Percentiles rank a stretch among this genome's conserved stretches.
Evolutionary conservation across 176 grass and related monocot species (phyloP).

Genomic region (Avena atlantica): DNA sequence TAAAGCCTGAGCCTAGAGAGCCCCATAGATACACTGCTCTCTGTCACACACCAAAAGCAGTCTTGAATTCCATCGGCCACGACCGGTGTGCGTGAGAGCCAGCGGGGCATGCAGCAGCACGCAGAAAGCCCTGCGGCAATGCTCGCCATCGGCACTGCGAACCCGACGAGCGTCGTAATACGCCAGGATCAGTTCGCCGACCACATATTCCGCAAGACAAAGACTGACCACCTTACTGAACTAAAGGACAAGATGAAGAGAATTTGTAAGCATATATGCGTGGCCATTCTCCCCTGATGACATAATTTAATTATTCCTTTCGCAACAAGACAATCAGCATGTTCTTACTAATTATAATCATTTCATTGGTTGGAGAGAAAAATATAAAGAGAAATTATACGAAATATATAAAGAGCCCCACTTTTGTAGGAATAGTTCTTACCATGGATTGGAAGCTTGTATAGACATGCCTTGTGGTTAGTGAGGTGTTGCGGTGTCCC

Average conservation of each 20-base stretch:
- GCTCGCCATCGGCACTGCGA: background rate
- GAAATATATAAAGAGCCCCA: no score
- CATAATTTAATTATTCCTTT: background rate
- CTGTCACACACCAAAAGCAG: background rate
- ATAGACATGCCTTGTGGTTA: no score
- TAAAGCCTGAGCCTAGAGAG: background rate
- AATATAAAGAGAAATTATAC: no score
- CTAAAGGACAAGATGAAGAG: background rate
- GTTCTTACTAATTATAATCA: no score
- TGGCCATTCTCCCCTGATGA: background rate
- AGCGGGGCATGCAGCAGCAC: background rate
- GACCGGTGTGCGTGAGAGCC: background rate
- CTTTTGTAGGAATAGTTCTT: no score
- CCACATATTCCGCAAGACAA: background rate
- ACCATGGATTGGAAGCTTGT: no score
- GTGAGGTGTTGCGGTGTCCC: no score
- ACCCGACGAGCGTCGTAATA: background rate
- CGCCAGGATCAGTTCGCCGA: background rate
- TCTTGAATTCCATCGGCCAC: no score
- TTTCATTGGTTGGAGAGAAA: no score
- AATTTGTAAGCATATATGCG: background rate
- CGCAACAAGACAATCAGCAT: no score
- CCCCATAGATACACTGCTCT: background rate
- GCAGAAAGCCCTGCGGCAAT: background rate
- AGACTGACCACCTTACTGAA: background rate